phyloP scores from a whole-genome alignment of 768 basidiomycete species.

The Pleurotus djamor region DNA sequence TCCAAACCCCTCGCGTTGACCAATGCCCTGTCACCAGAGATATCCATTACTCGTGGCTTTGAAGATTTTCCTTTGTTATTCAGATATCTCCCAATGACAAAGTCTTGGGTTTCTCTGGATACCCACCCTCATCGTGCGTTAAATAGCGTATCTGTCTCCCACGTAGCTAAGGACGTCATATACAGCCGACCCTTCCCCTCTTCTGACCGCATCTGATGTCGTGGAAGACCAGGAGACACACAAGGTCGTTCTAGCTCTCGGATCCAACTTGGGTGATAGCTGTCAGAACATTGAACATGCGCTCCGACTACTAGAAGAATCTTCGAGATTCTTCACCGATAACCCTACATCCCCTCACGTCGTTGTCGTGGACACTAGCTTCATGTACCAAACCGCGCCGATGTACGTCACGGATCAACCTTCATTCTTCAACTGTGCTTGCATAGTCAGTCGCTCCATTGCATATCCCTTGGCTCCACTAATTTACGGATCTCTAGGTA shows the following conservation, averaged over 20 bases:
- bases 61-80: conserved; percentile 28
- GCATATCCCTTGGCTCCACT: not conserved
- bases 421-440: conserved; percentile 87
- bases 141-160: not conserved
- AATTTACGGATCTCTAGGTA: conserved; percentile 46
- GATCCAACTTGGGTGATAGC: conserved; percentile 89
- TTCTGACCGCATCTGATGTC: not conserved
- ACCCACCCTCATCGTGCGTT: not conserved
- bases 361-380: conserved; percentile 72
- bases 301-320: conserved; percentile 64
- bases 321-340: conserved; percentile 24
- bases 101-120: not conserved
- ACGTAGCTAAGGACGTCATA: not conserved
- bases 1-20: conserved; percentile 74
- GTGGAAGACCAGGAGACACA: not conserved
- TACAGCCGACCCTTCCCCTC: not conserved
- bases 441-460: conserved; percentile 57
- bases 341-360: conserved; percentile 21
- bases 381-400: conserved; percentile 89
- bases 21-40: conserved; percentile 62
- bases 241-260: conserved; percentile 72
- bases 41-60: conserved; percentile 51
- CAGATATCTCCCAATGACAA: not conserved
- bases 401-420: conserved; percentile 97
- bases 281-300: conserved; percentile 82